Evolutionary conservation across 441 rosid species (phyloP), one percentile per base, ranked within the genome.

Genomic region (Populus tomentosa): DNA sequence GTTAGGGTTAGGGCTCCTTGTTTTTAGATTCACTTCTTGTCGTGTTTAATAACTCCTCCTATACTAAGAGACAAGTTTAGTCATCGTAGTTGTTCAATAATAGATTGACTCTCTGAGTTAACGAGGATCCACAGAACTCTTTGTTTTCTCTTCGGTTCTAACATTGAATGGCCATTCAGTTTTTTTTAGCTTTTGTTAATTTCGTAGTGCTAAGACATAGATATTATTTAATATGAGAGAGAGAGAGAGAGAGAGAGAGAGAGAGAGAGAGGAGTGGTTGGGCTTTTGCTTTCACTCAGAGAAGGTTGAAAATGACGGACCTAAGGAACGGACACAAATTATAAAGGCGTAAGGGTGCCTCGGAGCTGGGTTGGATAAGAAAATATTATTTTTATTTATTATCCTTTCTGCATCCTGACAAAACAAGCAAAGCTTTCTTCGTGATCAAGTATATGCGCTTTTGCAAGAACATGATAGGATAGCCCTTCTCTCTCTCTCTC

Each of bases 231-330:
- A 33, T 33, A 23, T 32, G 6, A 23, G 23, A 21, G 20, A 70
- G 1, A 40, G 46, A 26, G 5, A 74, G 3, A 14, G 63, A 78
- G 70, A 64, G 23, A 70, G 2, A 40, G 46, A 35, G 5, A 74
- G 3, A 14, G 63, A 77, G 70, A 67, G 23, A 50, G 70, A 24
- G 75, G 82, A 78, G 88, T 79, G 0, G 89, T 84, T 86, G 88
- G 87, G 74, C 28, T 53, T 86, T 84, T 83, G 85, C 81, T 83
- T 81, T 82, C 63, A 86, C 81, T 71, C 79, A 69, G 78, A 83
- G 85, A 84, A 85, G 88, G 82, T 42, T 32, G 1, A 79, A 80
- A 56, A 76, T 50, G 86, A 38, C 3, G 10, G 42, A 78, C 74
- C 76, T 42, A 71, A 82, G 76, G 62, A 75, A 80, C 16, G 35